Base-by-base conservation (phyloP, 495 filamentous ascomycete genomes). In the Xylaria acuta region DNA sequence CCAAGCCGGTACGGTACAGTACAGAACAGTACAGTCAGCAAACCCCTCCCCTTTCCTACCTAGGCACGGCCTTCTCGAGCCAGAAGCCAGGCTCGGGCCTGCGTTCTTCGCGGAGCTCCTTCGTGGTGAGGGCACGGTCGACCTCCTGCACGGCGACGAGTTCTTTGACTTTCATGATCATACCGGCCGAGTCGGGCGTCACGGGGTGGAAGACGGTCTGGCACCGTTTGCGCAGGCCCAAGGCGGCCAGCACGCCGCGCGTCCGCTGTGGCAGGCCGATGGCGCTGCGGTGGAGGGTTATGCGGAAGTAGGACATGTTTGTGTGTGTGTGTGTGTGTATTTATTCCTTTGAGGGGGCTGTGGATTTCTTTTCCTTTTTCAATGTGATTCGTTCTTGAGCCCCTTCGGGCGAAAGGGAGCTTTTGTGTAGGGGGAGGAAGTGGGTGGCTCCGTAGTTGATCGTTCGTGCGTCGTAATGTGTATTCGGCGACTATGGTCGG, bases 161-260 rank as follows among this genome's bases (percentile, higher is more conserved):
- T 81, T 99, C 97, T 82, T 99, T 99, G 62, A 99, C 94, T 81
- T 92, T 94, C 89, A 98, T 92, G 81, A 99, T 96, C 84, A 97
- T 94, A 82, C 97, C 97, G 5, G 97, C 97, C 67, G 93, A 88
- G 72, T 94, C 90, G 22, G 89, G 87, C 36, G 89, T 89, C 68
- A 97, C 96, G 41, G 93, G 92, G 79, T 97, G 91, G 87, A 97
- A 99, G 75, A 98, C 97, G 70, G 92, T 95, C 72, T 87, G 88
- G 87, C 92, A 91, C 75, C 96, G 92, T 79, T 94, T 93, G 70
- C 92, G 92, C 49, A 99, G 88, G 34, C 97, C 97, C 41, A 99
- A 91, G 9, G 97, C 92, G 75, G 90, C 88, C 63, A 99, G 92
- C 64, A 97, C 93, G 75, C 92, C 94, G 82, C 88, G 88, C 72